Conservation (phyloP, 495 filamentous ascomycete genomes). For the Melanomma pulvis-pyrius region DNA sequence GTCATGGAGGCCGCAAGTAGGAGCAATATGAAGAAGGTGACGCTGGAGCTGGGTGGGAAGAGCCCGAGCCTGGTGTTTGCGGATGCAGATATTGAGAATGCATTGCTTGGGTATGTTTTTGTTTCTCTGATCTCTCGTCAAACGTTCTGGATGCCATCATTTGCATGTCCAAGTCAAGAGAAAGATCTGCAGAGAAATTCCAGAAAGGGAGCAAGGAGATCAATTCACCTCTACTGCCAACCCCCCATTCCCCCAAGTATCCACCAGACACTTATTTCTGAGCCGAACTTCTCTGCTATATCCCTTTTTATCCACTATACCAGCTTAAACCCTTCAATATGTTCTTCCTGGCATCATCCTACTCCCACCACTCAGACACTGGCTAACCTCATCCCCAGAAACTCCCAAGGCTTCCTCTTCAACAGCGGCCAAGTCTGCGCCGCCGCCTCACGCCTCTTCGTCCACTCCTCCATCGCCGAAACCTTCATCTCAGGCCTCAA, state of each 20-base stretch:
- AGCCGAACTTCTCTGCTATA: no score
- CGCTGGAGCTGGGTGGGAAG: conserved; percentile 66
- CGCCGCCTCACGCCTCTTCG: conserved; percentile 62
- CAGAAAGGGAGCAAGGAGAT: no score
- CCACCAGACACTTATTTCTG: no score
- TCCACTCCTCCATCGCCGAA: conserved; percentile 54
- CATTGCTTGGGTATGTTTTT: conserved; percentile 12
- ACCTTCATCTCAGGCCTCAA: conserved; percentile 63
- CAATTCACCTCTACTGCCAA: no score
- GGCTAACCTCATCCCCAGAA: conserved; percentile 46
- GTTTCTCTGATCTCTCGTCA: neutral
- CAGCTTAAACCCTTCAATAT: no score
- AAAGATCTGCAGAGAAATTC: no score
- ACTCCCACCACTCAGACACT: neutral
- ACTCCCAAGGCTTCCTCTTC: conserved; percentile 59
- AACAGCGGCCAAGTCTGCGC: conserved; percentile 63
- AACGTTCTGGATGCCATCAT: conserved; percentile 49
- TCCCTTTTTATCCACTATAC: no score
- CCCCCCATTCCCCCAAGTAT: no score
- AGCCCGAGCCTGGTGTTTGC: conserved; percentile 63
- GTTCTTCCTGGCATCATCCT: no score
- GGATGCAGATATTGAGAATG: conserved; percentile 50
- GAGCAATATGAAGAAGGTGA: conserved; percentile 50
- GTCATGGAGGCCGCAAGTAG: conserved; percentile 40
- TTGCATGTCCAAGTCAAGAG: no score